Evolutionary conservation across 1,284 basidiomycete species (phyloP).

Genomic region (Mycena citricolor): DNA sequence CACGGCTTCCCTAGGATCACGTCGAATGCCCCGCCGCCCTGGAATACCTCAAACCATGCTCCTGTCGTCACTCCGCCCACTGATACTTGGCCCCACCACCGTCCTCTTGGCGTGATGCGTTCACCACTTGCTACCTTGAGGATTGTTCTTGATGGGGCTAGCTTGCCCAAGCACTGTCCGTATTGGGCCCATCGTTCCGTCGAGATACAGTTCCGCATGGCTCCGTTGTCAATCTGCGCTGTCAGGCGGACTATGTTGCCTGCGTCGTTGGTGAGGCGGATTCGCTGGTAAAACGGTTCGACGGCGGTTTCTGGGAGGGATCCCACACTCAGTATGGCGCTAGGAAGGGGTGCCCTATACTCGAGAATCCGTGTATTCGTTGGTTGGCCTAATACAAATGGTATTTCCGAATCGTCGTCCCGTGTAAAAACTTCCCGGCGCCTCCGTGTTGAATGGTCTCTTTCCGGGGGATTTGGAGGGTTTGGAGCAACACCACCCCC

Average conservation of each 20-base stretch:
- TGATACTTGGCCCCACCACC: slow-evolving; percentile 9
- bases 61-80: slow-evolving; percentile 1
- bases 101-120: slow-evolving; percentile 3
- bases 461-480: slow-evolving; percentile 14
- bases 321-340: slow-evolving; percentile 1
- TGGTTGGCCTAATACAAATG: slow-evolving; percentile 6
- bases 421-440: slow-evolving; percentile 12
- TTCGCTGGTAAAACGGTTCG: slow-evolving; percentile 7
- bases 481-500: slow-evolving; percentile 14
- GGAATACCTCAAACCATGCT: slow-evolving; percentile 17
- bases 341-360: slow-evolving; percentile 8
- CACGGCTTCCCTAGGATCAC: slow-evolving; percentile 17
- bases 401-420: too few relatives aligned
- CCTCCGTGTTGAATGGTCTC: background rate
- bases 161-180: slow-evolving; percentile 7
- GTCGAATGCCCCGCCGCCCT: slow-evolving; percentile 5
- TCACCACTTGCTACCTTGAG: slow-evolving; percentile 8
- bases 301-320: background rate
- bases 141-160: slow-evolving; percentile 2
- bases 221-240: slow-evolving; percentile 9
- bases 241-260: slow-evolving; percentile 4
- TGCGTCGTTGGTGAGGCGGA: slow-evolving; percentile 5
- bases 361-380: slow-evolving; percentile 12
- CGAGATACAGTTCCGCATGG: slow-evolving; percentile 5
- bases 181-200: slow-evolving; percentile 4